Evolutionary conservation across 2,329 filamentous ascomycete genomes (phyloP).

Genomic region (Cryphonectria carpinicola): DNA sequence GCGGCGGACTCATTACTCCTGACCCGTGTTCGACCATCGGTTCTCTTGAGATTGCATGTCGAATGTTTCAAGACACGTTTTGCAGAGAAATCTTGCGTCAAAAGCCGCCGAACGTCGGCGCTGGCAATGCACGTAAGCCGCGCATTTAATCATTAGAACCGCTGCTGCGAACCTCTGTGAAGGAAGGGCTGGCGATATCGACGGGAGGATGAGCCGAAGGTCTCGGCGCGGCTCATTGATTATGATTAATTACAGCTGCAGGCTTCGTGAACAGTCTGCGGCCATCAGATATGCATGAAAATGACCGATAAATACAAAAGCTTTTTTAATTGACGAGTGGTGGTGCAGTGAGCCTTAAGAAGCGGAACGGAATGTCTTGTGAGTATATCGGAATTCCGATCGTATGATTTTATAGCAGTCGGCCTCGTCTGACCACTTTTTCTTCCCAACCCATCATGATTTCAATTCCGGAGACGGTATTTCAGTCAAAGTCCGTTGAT

Average conservation of each 20-base stretch:
- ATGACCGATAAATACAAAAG: neutral
- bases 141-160: neutral
- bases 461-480: neutral
- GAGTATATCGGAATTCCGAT: neutral
- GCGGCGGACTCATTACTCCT: neutral
- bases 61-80: neutral
- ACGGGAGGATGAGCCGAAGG: neutral
- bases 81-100: constrained; percentile 1
- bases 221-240: neutral
- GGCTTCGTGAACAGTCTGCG: neutral
- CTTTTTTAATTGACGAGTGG: neutral
- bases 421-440: neutral
- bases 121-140: neutral
- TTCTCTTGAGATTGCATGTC: neutral
- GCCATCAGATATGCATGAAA: neutral
- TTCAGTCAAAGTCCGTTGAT: neutral
- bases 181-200: neutral
- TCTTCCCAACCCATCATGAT: neutral
- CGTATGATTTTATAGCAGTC: neutral
- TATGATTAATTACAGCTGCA: neutral
- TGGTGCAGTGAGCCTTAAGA: neutral
- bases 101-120: constrained; percentile 2
- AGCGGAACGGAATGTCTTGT: neutral
- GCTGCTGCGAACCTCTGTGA: neutral
- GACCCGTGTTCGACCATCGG: neutral